Evolutionary conservation across 1,284 basidiomycete genomes (phyloP).

Genomic region (Moniliophthora roreri): DNA sequence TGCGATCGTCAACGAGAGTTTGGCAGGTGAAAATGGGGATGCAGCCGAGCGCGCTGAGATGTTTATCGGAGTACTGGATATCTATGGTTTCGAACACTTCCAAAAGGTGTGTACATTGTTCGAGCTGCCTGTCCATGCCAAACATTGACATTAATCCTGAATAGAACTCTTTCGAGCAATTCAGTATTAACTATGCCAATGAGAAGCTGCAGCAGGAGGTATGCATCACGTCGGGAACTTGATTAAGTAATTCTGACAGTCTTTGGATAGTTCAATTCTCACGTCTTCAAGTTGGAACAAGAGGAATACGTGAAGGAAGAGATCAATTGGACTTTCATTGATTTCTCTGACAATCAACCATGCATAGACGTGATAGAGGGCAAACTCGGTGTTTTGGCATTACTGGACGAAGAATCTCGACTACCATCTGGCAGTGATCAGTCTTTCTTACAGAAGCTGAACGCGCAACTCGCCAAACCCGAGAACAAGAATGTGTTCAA

Average conservation of each 20-base stretch:
- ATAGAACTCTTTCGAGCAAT: slow-evolving; percentile 98
- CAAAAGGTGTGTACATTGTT: slow-evolving; percentile 77
- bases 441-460: slow-evolving; percentile 94
- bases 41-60: slow-evolving; percentile 87
- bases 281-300: slow-evolving; percentile 99
- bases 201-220: slow-evolving; percentile 97
- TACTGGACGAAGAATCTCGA: slow-evolving; percentile 98
- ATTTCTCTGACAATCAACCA: slow-evolving; percentile 98
- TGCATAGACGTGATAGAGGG: slow-evolving; percentile 99
- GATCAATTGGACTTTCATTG: slow-evolving; percentile 99
- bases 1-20: slow-evolving; percentile 93
- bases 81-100: slow-evolving; percentile 96
- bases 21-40: slow-evolving; percentile 88
- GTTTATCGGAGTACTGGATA: slow-evolving; percentile 99
- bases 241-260: no score
- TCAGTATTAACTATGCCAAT: slow-evolving; percentile 99
- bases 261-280: slow-evolving; percentile 82
- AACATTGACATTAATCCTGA: background rate
- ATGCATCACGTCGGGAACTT: slow-evolving; percentile 10
- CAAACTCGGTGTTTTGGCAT: slow-evolving; percentile 91
- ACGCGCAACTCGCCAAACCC: slow-evolving; percentile 83
- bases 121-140: background rate
- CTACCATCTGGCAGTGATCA: slow-evolving; percentile 92
- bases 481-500: slow-evolving; percentile 92
- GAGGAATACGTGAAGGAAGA: slow-evolving; percentile 98